These are phyloP conservation scores for Naganishia sp. DNA, from an alignment of 1,284 basidiomycete species.

Conservation along the genomic window DNA sequence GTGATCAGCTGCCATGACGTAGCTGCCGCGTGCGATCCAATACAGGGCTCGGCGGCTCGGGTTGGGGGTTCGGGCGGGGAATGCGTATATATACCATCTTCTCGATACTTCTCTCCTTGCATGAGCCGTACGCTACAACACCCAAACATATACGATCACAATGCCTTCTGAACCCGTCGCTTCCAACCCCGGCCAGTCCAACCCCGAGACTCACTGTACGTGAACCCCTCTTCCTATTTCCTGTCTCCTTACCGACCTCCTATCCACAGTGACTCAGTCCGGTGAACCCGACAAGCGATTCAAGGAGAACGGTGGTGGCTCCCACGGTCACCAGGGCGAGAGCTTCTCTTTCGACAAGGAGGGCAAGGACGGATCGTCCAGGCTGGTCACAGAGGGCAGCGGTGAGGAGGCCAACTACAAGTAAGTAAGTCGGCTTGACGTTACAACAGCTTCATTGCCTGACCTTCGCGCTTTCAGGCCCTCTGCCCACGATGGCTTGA, in stretches of 20 bases:
- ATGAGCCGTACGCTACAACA: neutral
- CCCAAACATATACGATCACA: neutral
- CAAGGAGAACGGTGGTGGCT: conserved; percentile 50
- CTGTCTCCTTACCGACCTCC: neutral
- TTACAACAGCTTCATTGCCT: neutral
- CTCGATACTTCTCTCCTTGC: neutral
- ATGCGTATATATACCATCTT: neutral
- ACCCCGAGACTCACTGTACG: conserved; percentile 36
- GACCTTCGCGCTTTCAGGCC: conserved; percentile 35
- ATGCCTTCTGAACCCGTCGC: conserved; percentile 33
- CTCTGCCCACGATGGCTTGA: conserved; percentile 44
- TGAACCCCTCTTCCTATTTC: neutral
- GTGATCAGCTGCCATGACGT: no score
- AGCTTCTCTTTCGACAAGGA: conserved; percentile 38
- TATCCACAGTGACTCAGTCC: conserved; percentile 35
- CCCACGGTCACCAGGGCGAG: conserved; percentile 47
- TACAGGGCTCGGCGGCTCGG: no score
- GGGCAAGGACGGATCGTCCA: conserved; percentile 46
- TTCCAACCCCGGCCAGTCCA: conserved; percentile 42
- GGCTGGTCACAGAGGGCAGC: conserved; percentile 45
- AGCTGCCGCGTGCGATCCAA: neutral
- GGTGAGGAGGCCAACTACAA: conserved; percentile 46
- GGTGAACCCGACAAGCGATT: conserved; percentile 49
- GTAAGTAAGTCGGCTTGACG: conserved; percentile 32
- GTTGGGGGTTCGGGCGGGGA: no score